Conservation (phyloP, 495 filamentous ascomycete genomes). For the Penicillium canescens region DNA sequence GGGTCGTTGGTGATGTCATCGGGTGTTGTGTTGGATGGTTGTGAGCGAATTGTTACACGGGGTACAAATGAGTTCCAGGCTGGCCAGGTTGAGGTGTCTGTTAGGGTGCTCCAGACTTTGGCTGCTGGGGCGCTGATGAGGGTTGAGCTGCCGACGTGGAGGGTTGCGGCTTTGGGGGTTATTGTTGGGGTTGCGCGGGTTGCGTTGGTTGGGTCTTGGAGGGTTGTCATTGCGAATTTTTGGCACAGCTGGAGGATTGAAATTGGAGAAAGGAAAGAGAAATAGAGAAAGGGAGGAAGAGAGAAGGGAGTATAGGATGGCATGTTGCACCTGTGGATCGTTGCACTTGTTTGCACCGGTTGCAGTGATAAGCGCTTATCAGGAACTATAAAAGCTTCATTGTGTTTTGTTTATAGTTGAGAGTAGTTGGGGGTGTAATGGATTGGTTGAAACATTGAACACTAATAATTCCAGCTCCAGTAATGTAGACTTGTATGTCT, state of each 20-base stretch:
- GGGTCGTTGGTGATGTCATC: background rate
- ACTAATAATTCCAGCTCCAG: too few relatives aligned
- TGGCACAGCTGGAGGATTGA: background rate
- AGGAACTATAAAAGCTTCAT: too few relatives aligned
- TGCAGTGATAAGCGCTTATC: too few relatives aligned
- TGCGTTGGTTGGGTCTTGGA: conserved; percentile 22
- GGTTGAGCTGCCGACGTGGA: conserved; percentile 36
- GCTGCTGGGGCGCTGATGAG: conserved; percentile 33
- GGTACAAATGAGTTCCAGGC: conserved; percentile 47
- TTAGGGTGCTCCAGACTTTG: conserved; percentile 37
- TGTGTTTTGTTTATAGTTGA: too few relatives aligned
- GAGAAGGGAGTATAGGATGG: too few relatives aligned
- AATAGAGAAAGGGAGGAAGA: background rate
- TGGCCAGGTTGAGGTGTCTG: conserved; percentile 44
- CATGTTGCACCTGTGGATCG: too few relatives aligned
- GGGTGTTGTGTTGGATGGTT: conserved; percentile 16
- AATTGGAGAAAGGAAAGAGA: background rate
- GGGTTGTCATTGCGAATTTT: conserved; percentile 12
- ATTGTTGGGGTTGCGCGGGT: conserved; percentile 37
- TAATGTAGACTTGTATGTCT: too few relatives aligned
- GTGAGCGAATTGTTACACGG: conserved; percentile 39
- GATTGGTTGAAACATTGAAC: too few relatives aligned
- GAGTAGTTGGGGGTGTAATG: too few relatives aligned
- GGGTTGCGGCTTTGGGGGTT: conserved; percentile 24
- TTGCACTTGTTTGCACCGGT: too few relatives aligned